phyloP scores from a whole-genome alignment of 106 monocot genomes.

The Dendrobium chrysotoxum region DNA sequence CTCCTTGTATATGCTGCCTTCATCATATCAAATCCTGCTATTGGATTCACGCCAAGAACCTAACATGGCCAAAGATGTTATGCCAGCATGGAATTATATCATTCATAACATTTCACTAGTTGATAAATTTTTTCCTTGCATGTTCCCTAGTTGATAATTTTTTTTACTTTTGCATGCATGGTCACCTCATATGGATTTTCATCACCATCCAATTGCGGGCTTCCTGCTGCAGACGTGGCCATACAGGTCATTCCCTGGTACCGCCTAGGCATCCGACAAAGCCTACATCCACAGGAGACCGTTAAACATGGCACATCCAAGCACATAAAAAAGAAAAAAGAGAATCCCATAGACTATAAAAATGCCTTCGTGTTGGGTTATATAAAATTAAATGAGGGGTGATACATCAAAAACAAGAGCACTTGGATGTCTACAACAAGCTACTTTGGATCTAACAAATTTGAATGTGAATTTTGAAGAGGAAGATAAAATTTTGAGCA shows the following conservation, averaged over 20 bases:
- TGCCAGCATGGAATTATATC: background rate
- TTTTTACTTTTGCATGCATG: background rate
- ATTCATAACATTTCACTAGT: background rate
- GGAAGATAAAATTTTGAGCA: too few species aligned
- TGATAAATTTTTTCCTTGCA: background rate
- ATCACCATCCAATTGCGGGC: conserved; percentile 34
- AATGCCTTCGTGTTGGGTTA: too few species aligned
- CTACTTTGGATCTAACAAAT: too few species aligned
- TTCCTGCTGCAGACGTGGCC: conserved; percentile 57
- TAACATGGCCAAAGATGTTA: conserved; percentile 7
- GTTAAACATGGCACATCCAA: background rate
- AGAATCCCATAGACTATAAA: background rate
- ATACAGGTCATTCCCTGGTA: conserved; percentile 18
- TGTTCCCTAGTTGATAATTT: background rate
- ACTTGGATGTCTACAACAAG: too few species aligned
- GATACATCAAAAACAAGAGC: too few species aligned
- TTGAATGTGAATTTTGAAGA: too few species aligned
- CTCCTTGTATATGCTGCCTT: conserved; percentile 67
- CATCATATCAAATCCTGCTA: conserved; percentile 76
- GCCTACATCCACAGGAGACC: conserved; percentile 12
- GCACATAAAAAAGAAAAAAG: background rate
- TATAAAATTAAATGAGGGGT: too few species aligned
- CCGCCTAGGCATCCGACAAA: conserved; percentile 21
- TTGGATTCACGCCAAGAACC: conserved; percentile 85
- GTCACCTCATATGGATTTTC: conserved; percentile 85